These are phyloP conservation scores for Penicillium coffeae DNA, from an alignment of 495 filamentous ascomycete genomes.

Conservation along the genomic window DNA sequence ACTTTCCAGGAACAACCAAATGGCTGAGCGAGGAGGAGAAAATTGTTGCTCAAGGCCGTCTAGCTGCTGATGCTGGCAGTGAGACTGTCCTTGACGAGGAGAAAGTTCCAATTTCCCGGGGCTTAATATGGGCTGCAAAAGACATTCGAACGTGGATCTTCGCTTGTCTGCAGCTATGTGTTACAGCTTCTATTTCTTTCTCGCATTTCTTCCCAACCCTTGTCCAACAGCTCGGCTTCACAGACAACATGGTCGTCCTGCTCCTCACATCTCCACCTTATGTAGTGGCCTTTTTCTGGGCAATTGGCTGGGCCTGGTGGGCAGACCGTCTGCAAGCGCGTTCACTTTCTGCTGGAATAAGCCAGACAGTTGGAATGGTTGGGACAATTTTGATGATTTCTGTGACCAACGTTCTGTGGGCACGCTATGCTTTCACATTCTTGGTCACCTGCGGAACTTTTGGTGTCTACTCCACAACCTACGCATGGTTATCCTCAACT, in stretches of 20 bases:
- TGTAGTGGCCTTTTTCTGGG: conserved; percentile 64
- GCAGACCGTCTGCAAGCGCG: conserved; percentile 75
- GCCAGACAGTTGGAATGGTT: conserved; percentile 68
- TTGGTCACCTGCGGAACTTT: conserved; percentile 61
- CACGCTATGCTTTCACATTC: conserved; percentile 80
- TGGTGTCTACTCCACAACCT: conserved; percentile 63
- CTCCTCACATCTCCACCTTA: conserved; percentile 76
- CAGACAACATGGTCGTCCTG: conserved; percentile 57
- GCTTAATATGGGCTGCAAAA: conserved; percentile 61
- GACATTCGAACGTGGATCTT: conserved; percentile 71
- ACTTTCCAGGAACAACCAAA: conserved; percentile 70
- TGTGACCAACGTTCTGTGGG: conserved; percentile 56
- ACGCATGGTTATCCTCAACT: conserved; percentile 77
- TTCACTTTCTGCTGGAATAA: conserved; percentile 41
- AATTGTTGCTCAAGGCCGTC: conserved; percentile 61
- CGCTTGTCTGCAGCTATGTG: conserved; percentile 57
- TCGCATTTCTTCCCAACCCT: conserved; percentile 90
- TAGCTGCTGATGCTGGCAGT: conserved; percentile 75
- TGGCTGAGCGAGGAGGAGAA: conserved; percentile 71
- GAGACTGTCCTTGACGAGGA: conserved; percentile 65
- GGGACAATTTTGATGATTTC: conserved; percentile 73
- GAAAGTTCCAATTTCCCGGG: conserved; percentile 61
- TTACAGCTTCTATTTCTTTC: conserved; percentile 66
- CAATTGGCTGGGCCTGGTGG: conserved; percentile 71
- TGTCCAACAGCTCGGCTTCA: conserved; percentile 67